phyloP scores from a whole-genome alignment of 805 yeast species.

The Kazachstania viticola region DNA sequence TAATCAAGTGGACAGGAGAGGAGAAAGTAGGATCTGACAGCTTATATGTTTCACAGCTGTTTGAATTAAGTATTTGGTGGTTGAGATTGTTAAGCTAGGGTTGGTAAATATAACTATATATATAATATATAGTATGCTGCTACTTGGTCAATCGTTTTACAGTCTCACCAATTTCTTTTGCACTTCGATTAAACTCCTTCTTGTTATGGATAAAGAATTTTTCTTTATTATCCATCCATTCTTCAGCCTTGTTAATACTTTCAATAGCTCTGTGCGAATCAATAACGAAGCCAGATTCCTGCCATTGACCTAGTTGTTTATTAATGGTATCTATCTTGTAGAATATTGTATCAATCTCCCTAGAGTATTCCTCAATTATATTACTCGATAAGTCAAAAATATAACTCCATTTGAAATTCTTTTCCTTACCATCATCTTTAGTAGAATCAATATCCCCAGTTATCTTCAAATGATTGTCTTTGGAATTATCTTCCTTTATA shows the following conservation, averaged over 20 bases:
- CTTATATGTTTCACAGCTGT: too few relatives aligned
- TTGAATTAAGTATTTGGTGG: too few relatives aligned
- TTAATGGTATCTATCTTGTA: constrained; percentile 15
- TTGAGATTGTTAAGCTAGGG: too few relatives aligned
- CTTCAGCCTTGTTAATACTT: constrained; percentile 16
- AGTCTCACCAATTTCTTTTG: constrained; percentile 19
- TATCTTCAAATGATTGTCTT: too few relatives aligned
- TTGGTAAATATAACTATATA: too few relatives aligned
- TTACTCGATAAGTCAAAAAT: constrained; percentile 20
- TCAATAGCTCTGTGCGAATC: constrained; percentile 24
- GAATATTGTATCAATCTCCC: constrained; percentile 15
- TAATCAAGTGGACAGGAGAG: too few relatives aligned
- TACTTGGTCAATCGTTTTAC: constrained; percentile 13
- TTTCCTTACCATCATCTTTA: too few relatives aligned
- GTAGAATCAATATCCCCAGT: too few relatives aligned
- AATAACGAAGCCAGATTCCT: constrained; percentile 23
- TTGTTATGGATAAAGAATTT: constrained; percentile 13
- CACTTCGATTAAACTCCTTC: constrained; percentile 15
- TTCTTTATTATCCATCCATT: constrained; percentile 22
- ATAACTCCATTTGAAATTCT: constrained; percentile 21
- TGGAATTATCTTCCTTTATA: background rate
- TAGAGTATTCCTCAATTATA: constrained; percentile 22
- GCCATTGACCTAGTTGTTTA: constrained; percentile 23
- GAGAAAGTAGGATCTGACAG: too few relatives aligned
- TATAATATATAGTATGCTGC: too few relatives aligned